Percentiles rank a stretch among this genome's conserved stretches.
phyloP scores from a whole-genome alignment of 2,329 filamentous ascomycete genomes.

The Davidsoniella virescens region DNA sequence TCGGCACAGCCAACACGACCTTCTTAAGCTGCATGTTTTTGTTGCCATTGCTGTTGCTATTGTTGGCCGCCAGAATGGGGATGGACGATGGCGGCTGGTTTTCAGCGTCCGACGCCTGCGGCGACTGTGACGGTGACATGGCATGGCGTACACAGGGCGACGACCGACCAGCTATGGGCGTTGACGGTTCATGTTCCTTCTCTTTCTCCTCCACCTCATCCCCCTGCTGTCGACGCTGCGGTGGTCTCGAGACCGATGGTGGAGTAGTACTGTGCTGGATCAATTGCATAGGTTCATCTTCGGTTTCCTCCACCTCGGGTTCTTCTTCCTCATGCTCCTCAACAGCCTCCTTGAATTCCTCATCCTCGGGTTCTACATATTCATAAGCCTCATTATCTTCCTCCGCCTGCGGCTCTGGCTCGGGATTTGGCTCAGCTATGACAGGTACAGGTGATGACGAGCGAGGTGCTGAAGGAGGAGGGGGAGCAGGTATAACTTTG shows the following conservation, averaged over 20 bases:
- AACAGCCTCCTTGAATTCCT: constrained; percentile 1
- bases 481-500: background rate
- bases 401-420: background rate
- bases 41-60: background rate
- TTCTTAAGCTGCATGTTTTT: constrained; percentile 3
- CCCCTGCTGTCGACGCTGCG: constrained; percentile 5
- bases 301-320: constrained; percentile 11
- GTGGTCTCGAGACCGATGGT: constrained; percentile 19
- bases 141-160: constrained; percentile 36
- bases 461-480: background rate
- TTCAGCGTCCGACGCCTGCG: constrained; percentile 65
- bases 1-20: constrained; percentile 1
- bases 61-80: constrained; percentile 23
- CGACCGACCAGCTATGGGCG: constrained; percentile 24
- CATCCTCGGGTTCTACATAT: background rate
- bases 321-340: constrained; percentile 5
- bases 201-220: background rate
- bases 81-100: constrained; percentile 59
- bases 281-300: constrained; percentile 10
- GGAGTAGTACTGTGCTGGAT: constrained; percentile 6
- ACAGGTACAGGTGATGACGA: background rate
- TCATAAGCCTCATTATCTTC: background rate
- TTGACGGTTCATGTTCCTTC: constrained; percentile 21
- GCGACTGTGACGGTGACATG: constrained; percentile 48
- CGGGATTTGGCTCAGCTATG: background rate